These are phyloP conservation scores for Passiflora organensis DNA, from an alignment of 345 rosid genomes.

Conservation along the genomic window DNA sequence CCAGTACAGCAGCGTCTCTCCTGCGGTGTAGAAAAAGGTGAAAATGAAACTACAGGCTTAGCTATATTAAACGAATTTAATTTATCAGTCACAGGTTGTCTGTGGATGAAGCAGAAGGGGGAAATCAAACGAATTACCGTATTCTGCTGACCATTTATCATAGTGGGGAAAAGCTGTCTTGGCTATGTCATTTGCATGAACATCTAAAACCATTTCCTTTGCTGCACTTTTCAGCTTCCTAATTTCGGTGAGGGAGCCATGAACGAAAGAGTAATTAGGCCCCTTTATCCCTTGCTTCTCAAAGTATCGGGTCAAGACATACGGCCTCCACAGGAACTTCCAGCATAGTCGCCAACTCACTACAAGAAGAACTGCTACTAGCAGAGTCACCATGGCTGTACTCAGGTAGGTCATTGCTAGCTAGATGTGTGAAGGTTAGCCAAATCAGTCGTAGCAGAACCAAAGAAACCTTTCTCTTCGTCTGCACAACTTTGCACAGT, in stretches of 20 bases:
- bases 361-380: conserved; percentile 3
- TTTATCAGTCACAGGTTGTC: no score
- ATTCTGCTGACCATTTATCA: conserved; percentile 18
- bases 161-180: conserved; percentile 21
- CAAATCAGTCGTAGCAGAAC: no score
- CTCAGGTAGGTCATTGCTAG: no score
- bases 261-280: conserved; percentile 19
- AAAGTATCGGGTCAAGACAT: conserved; percentile 19
- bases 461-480: no score
- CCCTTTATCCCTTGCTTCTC: conserved; percentile 30
- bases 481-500: no score
- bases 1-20: conserved; percentile 74
- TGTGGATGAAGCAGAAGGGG: background rate
- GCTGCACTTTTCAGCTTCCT: conserved; percentile 16
- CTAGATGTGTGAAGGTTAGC: no score
- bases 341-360: conserved; percentile 5
- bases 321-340: conserved; percentile 31
- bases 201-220: conserved; percentile 6
- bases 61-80: no score
- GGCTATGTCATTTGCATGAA: conserved; percentile 26
- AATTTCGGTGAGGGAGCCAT: conserved; percentile 26
- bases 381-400: background rate
- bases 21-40: conserved; percentile 22
- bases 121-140: conserved; percentile 23
- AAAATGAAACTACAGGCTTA: no score